Evolutionary conservation across 192 early-diverging fungal genomes (phyloP), one percentile per base, ranked within the genome.

Genomic region (Umbelopsis vinacea): DNA sequence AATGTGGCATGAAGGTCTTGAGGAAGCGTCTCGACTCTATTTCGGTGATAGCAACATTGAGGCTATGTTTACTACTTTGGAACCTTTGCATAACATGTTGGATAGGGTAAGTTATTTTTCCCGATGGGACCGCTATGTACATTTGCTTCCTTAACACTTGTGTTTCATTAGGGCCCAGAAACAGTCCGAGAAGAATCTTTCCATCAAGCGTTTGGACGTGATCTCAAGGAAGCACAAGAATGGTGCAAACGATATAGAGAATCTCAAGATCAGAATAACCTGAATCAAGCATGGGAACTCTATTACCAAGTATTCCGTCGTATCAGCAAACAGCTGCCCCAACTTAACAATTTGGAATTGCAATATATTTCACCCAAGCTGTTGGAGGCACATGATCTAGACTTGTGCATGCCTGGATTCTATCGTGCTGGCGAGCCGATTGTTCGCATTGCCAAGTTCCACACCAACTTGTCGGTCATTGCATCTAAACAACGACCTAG

Each of bases 1-100:
- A 81, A 92, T 96, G 93, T 99, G 98, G 98, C 90, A 93, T 55
- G 95, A 98, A 68, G 94, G 92, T 3, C 75, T 99, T 6, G 94
- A 96, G 60, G 93, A 95, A 50, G 96, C 95, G 0, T 93, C 92
- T 6, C 77, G 90, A 37, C 73, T 91, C 10, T 96, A 95, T 66
- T 96, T 91, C 73, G 88, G 88, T 17, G 83, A 88, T 11, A 87
- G 91, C 48, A 92, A 97, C 53, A 85, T 91, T 4, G 90, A 94
- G 21, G 94, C 90, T n/a, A 97, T 97, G 94, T 87, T 95, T 81
- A 82, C 88, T 0, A 91, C 92, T 21, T 80, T 99, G 3, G 91
- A 93, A 66, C 92, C 90, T 11, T 83, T 97, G 68, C 96, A 98
- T 78, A 87, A 91, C 74, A 92, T 93, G 92, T 74, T 93, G 9